These are phyloP conservation scores for Fusarium denticulatum DNA, from an alignment of 2,329 filamentous ascomycete species.

Conservation along the genomic window DNA sequence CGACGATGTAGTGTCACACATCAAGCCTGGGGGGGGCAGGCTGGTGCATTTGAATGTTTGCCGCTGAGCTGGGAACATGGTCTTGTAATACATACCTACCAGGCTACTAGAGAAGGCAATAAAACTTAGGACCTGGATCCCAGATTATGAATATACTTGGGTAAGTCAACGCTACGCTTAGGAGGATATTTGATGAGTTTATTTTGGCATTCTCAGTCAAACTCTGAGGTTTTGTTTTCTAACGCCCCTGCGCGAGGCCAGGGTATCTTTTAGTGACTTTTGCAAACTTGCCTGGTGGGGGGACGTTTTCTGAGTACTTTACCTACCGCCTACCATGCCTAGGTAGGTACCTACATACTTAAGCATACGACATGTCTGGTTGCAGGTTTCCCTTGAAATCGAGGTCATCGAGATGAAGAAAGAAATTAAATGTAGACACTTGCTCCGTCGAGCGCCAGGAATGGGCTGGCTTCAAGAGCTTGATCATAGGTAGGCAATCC, in stretches of 20 bases:
- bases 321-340: not conserved
- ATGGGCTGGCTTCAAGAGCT: constrained; percentile 20
- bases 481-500: constrained; percentile 2
- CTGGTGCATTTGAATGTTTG: constrained; percentile 22
- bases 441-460: constrained; percentile 18
- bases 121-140: not conserved
- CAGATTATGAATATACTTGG: not conserved
- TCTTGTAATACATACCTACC: not conserved
- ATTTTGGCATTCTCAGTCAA: not conserved
- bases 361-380: constrained; percentile 3
- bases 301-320: not conserved
- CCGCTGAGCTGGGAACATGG: constrained; percentile 18
- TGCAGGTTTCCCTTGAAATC: not conserved
- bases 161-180: not conserved
- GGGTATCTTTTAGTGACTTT: not conserved
- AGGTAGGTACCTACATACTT: not conserved
- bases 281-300: constrained; percentile 4
- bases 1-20: constrained; percentile 22
- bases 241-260: not conserved
- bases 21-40: constrained; percentile 12
- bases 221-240: not conserved
- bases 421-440: not conserved
- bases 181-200: not conserved
- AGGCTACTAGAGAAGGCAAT: not conserved
- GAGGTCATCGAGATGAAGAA: constrained; percentile 21